Evolutionary conservation across 2,329 filamentous ascomycete genomes (phyloP), one percentile per base, ranked within the genome.

Genomic region (Neurospora crassa): DNA sequence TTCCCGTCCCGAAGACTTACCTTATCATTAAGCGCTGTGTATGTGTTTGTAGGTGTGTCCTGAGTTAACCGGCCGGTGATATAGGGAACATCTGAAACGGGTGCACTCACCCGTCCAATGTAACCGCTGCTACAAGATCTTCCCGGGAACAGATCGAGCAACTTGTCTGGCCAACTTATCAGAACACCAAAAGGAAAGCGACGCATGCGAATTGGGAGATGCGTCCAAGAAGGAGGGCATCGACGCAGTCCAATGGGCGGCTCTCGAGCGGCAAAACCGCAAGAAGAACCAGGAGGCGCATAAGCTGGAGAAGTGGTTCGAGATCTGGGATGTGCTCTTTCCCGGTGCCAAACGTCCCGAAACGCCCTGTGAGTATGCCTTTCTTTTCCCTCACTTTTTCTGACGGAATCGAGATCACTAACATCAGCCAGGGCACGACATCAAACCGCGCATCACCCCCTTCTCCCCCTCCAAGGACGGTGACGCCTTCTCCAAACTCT

Each of bases 291-390:
- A 78, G 63, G 76, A 78, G 45, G 72, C 71, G 40, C 75, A 78
- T 71, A 73, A 75, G 68, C 67, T 78, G 7, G 77, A 78, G 67
- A 77, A 77, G 53, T 78, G 77, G 77, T 77, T 75, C 68, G 77
- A 78, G 70, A 78, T 78, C 24, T 78, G 77, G 77, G 71, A 71
- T 3, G 73, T 78, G 10, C 70, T 78, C 3, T 78, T 78, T 40
- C 76, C 76, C 0, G 74, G 72, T 3, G 71, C 69, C 1, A 24
- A 53, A 3, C 67, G 70, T 34, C 77, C 77, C 12, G 70, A 73
- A 5, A 77, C 74, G 24, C 76, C 77, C 10, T 75, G 77, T 77
- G 71, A 73, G 77, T 72, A 40, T 45, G 37, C 63, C 11, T 63
- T 37, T 20, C 14, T 40, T 41, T 67, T 14, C 7, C n/a, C 34